These are phyloP conservation scores for Kodamaea lidongshanica DNA, from an alignment of 805 yeast genomes.

Conservation along the genomic window DNA sequence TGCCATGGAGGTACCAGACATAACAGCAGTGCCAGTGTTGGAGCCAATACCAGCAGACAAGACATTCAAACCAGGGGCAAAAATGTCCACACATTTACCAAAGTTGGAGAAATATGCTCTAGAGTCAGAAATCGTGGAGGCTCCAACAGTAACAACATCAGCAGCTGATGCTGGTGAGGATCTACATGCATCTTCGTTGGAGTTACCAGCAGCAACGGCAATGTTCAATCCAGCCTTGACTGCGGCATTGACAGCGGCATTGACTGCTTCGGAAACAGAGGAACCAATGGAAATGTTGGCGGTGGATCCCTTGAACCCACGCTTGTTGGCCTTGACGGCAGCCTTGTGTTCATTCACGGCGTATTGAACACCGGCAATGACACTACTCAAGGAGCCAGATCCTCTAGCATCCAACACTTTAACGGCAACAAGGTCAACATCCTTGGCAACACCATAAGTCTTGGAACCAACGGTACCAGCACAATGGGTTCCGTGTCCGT, in stretches of 20 bases:
- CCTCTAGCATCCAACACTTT: conserved; percentile 80
- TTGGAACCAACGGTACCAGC: conserved; percentile 91
- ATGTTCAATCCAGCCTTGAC: conserved; percentile 50
- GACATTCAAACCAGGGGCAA: conserved; percentile 53
- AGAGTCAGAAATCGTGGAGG: conserved; percentile 38
- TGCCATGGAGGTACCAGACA: conserved; percentile 63
- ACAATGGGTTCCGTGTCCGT: conserved; percentile 95
- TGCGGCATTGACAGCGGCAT: conserved; percentile 55
- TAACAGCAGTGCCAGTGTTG: conserved; percentile 42
- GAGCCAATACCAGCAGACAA: conserved; percentile 53
- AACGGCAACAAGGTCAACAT: conserved; percentile 72
- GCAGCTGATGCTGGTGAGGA: conserved; percentile 58
- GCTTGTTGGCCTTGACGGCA: conserved; percentile 29
- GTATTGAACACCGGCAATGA: conserved; percentile 76
- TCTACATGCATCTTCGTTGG: conserved; percentile 53
- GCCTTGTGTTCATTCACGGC: conserved; percentile 69
- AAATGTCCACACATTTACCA: conserved; percentile 48
- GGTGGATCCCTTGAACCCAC: conserved; percentile 53
- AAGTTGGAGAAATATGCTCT: conserved; percentile 50
- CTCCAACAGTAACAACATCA: conserved; percentile 49
- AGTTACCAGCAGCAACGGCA: conserved; percentile 62
- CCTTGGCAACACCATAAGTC: conserved; percentile 78
- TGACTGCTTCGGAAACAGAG: conserved; percentile 50
- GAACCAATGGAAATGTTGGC: conserved; percentile 63
- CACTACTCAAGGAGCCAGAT: conserved; percentile 78